phyloP scores from a whole-genome alignment of 805 yeast species.

The Ogataea pilisensis region DNA sequence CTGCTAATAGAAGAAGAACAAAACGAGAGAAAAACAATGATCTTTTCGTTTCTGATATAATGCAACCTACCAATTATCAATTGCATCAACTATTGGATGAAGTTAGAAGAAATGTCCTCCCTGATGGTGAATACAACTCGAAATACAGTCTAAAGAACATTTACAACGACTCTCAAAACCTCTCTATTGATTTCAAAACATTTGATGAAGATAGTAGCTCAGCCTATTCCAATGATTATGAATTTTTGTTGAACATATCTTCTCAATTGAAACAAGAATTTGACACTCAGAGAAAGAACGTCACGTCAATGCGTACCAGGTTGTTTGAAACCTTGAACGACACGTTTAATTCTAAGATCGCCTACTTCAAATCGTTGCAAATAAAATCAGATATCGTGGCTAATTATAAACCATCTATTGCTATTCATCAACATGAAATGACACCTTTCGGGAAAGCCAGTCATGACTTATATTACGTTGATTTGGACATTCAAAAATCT shows the following conservation, averaged over 20 bases:
- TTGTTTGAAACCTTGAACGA: slow-evolving; percentile 50
- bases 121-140: slow-evolving; percentile 30
- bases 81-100: slow-evolving; percentile 29
- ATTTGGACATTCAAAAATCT: slow-evolving; percentile 11
- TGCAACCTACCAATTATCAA: slow-evolving; percentile 25
- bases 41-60: slow-evolving; percentile 8
- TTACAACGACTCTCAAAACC: slow-evolving; percentile 23
- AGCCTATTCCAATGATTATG: slow-evolving; percentile 11
- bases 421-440: slow-evolving; percentile 3
- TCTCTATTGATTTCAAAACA: slow-evolving; percentile 22
- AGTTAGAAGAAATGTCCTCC: slow-evolving; percentile 28
- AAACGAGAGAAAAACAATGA: slow-evolving; percentile 10
- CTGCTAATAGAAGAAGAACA: background rate
- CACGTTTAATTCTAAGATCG: slow-evolving; percentile 74
- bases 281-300: slow-evolving; percentile 41
- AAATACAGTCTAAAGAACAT: slow-evolving; percentile 25
- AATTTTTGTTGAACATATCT: slow-evolving; percentile 12
- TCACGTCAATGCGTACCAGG: slow-evolving; percentile 41
- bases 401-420: slow-evolving; percentile 36
- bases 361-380: slow-evolving; percentile 81
- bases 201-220: slow-evolving; percentile 19
- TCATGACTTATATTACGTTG: slow-evolving; percentile 13
- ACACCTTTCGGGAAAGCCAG: slow-evolving; percentile 23
- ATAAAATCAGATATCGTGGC: slow-evolving; percentile 79
- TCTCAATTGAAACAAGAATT: slow-evolving; percentile 28